Base-by-base conservation (phyloP, 2,329 filamentous ascomycete species). In the Xylaria sp. region DNA sequence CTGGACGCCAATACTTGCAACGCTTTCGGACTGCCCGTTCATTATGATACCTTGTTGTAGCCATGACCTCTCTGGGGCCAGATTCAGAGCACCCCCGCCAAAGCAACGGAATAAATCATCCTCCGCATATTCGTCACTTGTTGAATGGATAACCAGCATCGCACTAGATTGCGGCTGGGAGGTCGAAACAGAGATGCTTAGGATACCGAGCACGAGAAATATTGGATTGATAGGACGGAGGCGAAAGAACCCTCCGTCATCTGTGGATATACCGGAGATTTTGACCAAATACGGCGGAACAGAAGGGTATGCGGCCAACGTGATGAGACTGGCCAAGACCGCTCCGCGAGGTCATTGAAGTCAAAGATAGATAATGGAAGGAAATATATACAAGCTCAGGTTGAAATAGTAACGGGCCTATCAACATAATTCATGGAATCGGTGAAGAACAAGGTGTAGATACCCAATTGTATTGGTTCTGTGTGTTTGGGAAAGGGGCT, bases 31-130 rank as follows among this genome's bases (percentile, higher is more conserved):
- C 2, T 89, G 88, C 9, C 89, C 92, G 0, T 99, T 97, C 71
- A 85, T 99, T 57, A 89, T 90, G 63, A 96, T 99, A 41, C 94
- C 94, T 1, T 99, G 94, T 76, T 99, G 94, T 75, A 96, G 91
- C 60, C 92, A 97, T 74, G 83, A 89, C 54, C 84, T 99, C 2
- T 85, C 86, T 0, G 94, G 94, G 1, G 82, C 84, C 20, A 79
- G 74, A 54, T 94, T 88, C 69, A 86, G 94, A 17, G 88, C 90
- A 16, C 79, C 81, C 7, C 74, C 78, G 7, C 82, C 83, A 2
- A 78, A 76, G 44, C 74, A 78, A 52, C 77, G 76, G 63, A 68
- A 69, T 43, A 80, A 80, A 59, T 66, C 73, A 17, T 78, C 79
- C 9, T 95, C 91, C 3, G 88, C 89, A 21, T 97, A 96, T 71